A percentile compares a stretch with the other conserved stretches of the same genome.
phyloP scores from a whole-genome alignment of 805 yeast species.

The Kodamaea laetipori region DNA sequence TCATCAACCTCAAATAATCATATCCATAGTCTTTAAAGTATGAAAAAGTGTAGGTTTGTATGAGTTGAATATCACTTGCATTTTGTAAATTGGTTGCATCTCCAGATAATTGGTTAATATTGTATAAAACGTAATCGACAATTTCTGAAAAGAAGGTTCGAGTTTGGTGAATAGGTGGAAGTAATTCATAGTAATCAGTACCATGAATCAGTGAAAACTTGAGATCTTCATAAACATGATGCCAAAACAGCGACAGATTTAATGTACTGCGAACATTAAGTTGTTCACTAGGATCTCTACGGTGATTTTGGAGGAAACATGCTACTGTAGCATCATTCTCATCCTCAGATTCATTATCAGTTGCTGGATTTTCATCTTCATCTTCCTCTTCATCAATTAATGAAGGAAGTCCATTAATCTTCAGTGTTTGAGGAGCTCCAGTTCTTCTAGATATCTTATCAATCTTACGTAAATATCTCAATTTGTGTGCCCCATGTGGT shows the following conservation, averaged over 20 bases:
- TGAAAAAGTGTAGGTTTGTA: conserved; percentile 19
- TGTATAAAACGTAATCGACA: conserved; percentile 26
- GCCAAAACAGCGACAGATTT: conserved; percentile 27
- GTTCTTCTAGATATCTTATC: conserved; percentile 7
- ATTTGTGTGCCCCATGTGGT: conserved; percentile 10
- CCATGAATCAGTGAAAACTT: conserved; percentile 19
- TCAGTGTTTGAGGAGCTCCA: too few relatives aligned
- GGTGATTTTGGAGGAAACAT: conserved; percentile 1
- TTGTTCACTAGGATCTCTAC: neutral
- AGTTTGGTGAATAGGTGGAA: conserved; percentile 16
- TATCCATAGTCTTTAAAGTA: conserved; percentile 26
- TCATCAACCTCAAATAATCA: conserved; percentile 25
- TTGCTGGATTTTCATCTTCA: conserved; percentile 1
- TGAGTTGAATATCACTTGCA: conserved; percentile 10
- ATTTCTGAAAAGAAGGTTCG: conserved; percentile 24
- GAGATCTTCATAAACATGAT: conserved; percentile 33
- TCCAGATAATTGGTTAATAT: conserved; percentile 16
- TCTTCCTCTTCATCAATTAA: conserved; percentile 3
- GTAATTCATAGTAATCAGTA: conserved; percentile 13
- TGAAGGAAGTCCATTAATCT: conserved; percentile 14
- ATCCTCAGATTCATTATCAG: conserved; percentile 13
- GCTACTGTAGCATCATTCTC: conserved; percentile 9
- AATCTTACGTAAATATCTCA: conserved; percentile 16
- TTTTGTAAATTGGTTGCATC: conserved; percentile 12
- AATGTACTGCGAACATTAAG: conserved; percentile 10